Base-by-base conservation (phyloP, 768 basidiomycete genomes). In the Pleurotus ostreatus region DNA sequence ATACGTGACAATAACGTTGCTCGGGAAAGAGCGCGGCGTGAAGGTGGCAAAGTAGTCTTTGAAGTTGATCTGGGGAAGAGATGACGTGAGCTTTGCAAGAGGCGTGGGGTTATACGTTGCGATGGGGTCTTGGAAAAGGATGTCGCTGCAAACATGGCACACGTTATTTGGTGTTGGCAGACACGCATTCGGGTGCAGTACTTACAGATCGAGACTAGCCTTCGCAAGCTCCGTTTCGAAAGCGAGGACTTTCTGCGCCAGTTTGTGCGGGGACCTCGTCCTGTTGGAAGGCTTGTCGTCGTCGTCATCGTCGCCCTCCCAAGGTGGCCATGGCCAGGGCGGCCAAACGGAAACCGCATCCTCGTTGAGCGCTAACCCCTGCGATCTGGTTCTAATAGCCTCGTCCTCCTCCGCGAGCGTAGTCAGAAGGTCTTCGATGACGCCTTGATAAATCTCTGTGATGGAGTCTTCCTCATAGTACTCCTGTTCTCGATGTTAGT, bases 311-410 rank as follows among this genome's bases (percentile, higher is more conserved):
- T 71, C 70, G 5, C 74, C 74, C 26, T 73, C 75, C 89, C 89
- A 94, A 4, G 93, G 92, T 65, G 90, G 88, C 88, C 88, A 88
- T 13, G 88, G 86, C 87, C 88, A 86, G 39, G 87, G 87, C 43
- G 89, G 89, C 88, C 87, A 90, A 25, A 81, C 74, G 46, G 72
- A 77, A 25, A 68, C 56, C 59, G 75, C 75, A 48, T 73, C 74
- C 54, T 78, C 74, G 52, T 62, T 60, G 22, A 69, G 59, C 18
- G 73, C 49, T 37, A 59, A 54, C 34, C 55, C 48, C 37, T 38
- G 60, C 49, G 55, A 60, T 48, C 49, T 56, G 59, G 55, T 60
- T 51, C 49, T 57, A 59, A 49, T 45, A 57, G 45, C 59, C 46
- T 71, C 67, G 15, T 74, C 70, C 46, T 83, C 79, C 4, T 76